Base-by-base conservation (phyloP, 2,329 filamentous ascomycete genomes). In the Madurella mycetomatis region DNA sequence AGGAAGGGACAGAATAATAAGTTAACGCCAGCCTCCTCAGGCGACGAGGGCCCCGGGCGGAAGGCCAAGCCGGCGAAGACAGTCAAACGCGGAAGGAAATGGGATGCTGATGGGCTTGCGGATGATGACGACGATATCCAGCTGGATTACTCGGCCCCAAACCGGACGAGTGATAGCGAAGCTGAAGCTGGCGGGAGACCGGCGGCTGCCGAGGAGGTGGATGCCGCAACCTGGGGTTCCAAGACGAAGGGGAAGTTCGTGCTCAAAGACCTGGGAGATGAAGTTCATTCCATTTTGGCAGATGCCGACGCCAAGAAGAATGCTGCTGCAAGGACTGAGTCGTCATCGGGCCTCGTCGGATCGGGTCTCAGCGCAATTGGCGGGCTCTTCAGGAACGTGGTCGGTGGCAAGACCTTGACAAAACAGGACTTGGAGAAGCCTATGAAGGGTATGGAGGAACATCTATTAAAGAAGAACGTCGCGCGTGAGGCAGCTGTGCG, bases 361-460 rank as follows among this genome's bases (percentile, higher is more conserved):
- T 85, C 90, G 4, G 84, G 91, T 52, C 78, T 96, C 54, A 90
- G 84, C 67, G 88, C 89, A 13, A 88, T 97, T 59, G 86, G 89
- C 51, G 89, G 90, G 16, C 82, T 97, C 53, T 96, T 99, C 76
- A 85, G 90, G 61, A 97, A 96, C 67, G 87, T 99, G 40, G 87
- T 99, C 0, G 94, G 94, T 51, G 94, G 95, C 60, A 96, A 96
- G 76, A 90, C 87, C 0, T 75, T 99, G 65, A 95, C 90, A 1
- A 89, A 91, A 69, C 83, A 88, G 60, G 92, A 97, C 66, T 80
- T 99, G 18, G 87, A 90, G 58, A 95, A 95, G 70, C 89, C 94
- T 1, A 85, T 99, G 75, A 94, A 92, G 72, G 88, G 87, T 32
- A 96, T 99, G 90, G 90, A 96, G 68, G 90, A 96, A 54, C 92